Evolutionary conservation across 2,329 filamentous ascomycete genomes (phyloP).

Genomic region (Blumeria graminis): DNA sequence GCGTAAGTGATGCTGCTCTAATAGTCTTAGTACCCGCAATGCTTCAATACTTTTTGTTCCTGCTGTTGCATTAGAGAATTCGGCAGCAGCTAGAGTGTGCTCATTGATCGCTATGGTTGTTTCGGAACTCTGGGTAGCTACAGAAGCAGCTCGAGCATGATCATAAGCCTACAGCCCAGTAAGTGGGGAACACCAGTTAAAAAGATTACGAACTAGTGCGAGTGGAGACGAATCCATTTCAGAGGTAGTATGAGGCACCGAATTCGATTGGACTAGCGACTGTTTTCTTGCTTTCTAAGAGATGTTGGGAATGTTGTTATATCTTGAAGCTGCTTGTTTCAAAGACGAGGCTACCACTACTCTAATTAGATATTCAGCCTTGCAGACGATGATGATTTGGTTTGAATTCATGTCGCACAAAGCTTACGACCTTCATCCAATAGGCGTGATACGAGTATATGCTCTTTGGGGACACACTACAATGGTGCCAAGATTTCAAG

Average conservation of each 20-base stretch:
- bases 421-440: no score
- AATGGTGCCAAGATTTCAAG: no score
- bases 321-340: no score
- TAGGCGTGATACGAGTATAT: no score
- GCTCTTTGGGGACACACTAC: no score
- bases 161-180: constrained; percentile 44
- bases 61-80: constrained; percentile 66
- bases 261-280: no score
- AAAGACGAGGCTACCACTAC: no score
- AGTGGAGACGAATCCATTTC: constrained; percentile 47
- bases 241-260: background rate
- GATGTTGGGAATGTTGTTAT: no score
- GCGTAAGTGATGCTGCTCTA: constrained; percentile 69
- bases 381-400: no score
- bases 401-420: no score
- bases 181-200: constrained; percentile 5
- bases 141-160: constrained; percentile 63
- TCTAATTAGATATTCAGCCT: no score
- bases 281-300: no score
- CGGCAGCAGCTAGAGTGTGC: constrained; percentile 66
- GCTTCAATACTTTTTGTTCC: constrained; percentile 47
- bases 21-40: constrained; percentile 55
- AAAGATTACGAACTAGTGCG: constrained; percentile 27
- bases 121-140: constrained; percentile 42
- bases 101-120: constrained; percentile 67